Evolutionary conservation across 1,284 basidiomycete genomes (phyloP), one percentile per base, ranked within the genome.

Genomic region (Trichosporon sp.): DNA sequence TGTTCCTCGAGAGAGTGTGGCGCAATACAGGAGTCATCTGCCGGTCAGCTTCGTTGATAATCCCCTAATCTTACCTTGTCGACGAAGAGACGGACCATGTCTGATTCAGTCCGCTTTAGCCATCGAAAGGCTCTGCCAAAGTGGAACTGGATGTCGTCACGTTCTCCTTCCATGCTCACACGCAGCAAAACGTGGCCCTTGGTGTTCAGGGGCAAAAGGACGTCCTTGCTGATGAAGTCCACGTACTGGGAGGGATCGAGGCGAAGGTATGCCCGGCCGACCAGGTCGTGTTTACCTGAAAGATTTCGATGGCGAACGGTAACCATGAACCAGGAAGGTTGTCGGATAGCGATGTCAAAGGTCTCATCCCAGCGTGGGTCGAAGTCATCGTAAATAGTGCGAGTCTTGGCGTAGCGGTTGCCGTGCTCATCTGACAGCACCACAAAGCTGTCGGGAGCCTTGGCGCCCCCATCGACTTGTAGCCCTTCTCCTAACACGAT

Each of bases 141-240:
- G 86, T 94, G 95, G 86, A 98, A 99, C 76, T 94, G 92, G 21
- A 96, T 93, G 80, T 99, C 97, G 79, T 98, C 96, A 83, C 96
- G 93, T 86, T 98, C 96, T 64, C 95, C 95, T 80, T 99, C 97
- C 95, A 99, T 98, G 81, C 94, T 96, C 68, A 99, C 89, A 6
- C 97, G 89, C 31, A 98, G 85, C 63, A 97, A 85, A 43, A 98
- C 88, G 40, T 94, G 89, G 1, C 96, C 95, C 21, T 78, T 75
- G 71, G 90, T 89, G 4, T 91, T 90, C n/a, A 99, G 85, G 71
- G 94, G 91, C 84, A 96, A 88, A 91, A 96, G 95, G 7, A 96
- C 83, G 77, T 99, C 97, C 78, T 96, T 94, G 10, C 93, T 88
- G 69, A 97, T 85, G 78, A 93, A 91, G 84, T 99, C 95, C 31